Evolutionary conservation across 805 yeast species (phyloP).

Genomic region (Kockiozyma suomiensis): DNA sequence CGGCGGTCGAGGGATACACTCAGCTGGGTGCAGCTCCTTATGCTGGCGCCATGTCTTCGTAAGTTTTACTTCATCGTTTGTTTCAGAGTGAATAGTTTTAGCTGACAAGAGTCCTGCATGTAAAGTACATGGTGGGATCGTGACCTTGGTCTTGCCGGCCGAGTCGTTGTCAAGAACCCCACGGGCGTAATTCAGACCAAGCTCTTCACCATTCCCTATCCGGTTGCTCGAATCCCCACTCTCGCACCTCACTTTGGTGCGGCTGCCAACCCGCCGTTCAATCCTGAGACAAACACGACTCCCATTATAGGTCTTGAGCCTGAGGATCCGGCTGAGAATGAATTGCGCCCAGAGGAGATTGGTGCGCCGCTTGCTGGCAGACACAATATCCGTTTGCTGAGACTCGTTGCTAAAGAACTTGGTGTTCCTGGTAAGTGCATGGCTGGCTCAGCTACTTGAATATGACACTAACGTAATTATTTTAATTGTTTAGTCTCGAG

Average conservation of each 20-base stretch:
- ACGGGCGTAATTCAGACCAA: conserved; percentile 41
- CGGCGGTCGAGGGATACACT: conserved; percentile 70
- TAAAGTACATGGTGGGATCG: conserved; percentile 71
- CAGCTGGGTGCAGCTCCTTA: conserved; percentile 83
- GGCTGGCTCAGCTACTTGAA: neutral
- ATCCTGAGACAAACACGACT: conserved; percentile 73
- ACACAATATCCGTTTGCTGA: conserved; percentile 58
- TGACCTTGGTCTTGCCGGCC: conserved; percentile 83
- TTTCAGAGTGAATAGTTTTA: neutral
- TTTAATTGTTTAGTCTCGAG: conserved; percentile 57
- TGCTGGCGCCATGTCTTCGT: conserved; percentile 60
- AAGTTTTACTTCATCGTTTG: conserved; percentile 9
- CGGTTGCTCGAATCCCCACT: conserved; percentile 77
- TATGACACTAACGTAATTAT: neutral
- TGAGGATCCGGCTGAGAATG: conserved; percentile 37
- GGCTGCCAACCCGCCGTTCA: conserved; percentile 69
- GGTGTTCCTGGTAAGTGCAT: conserved; percentile 43
- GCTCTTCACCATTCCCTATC: conserved; percentile 46
- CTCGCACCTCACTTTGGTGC: conserved; percentile 86
- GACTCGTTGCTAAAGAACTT: conserved; percentile 67
- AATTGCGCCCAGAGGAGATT: conserved; percentile 38
- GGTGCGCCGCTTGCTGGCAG: conserved; percentile 38
- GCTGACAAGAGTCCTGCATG: neutral
- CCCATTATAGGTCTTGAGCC: conserved; percentile 69
- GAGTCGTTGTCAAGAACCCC: conserved; percentile 57